A percentile compares a stretch with the other conserved stretches of the same genome.
These are phyloP conservation scores for Phaeosphaeria sp. DNA, from an alignment of 2,329 filamentous ascomycete genomes.

Conservation along the genomic window DNA sequence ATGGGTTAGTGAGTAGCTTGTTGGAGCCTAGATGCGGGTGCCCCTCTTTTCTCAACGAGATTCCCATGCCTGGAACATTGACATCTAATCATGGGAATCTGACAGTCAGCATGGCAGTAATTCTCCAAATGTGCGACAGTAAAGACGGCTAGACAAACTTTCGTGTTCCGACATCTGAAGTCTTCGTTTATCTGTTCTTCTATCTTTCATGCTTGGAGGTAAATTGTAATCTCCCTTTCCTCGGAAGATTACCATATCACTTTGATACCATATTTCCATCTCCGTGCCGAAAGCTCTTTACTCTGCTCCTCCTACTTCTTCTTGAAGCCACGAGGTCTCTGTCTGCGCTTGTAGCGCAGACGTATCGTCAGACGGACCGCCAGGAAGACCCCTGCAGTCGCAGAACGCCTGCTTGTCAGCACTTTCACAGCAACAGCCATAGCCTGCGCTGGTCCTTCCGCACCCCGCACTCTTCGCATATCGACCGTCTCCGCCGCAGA, in stretches of 20 bases:
- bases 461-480: conserved; percentile 5
- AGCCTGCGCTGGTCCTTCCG: background rate
- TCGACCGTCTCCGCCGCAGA: background rate
- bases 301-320: too few species aligned
- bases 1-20: conserved; percentile 11
- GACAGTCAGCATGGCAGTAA: background rate
- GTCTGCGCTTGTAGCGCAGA: too few species aligned
- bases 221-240: too few species aligned
- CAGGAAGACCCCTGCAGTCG: background rate
- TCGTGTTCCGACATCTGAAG: background rate
- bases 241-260: too few species aligned
- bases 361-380: background rate
- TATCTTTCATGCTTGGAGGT: too few species aligned
- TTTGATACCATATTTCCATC: too few species aligned
- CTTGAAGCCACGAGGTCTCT: too few species aligned
- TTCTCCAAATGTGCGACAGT: background rate
- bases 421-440: background rate
- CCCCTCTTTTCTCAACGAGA: conserved; percentile 13
- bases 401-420: background rate
- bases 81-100: background rate
- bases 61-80: background rate
- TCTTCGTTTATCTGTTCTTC: too few species aligned
- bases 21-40: conserved; percentile 14
- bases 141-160: background rate
- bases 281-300: too few species aligned